Conservation (phyloP, 306 rosid species). For the Vachellia pachyceras region DNA sequence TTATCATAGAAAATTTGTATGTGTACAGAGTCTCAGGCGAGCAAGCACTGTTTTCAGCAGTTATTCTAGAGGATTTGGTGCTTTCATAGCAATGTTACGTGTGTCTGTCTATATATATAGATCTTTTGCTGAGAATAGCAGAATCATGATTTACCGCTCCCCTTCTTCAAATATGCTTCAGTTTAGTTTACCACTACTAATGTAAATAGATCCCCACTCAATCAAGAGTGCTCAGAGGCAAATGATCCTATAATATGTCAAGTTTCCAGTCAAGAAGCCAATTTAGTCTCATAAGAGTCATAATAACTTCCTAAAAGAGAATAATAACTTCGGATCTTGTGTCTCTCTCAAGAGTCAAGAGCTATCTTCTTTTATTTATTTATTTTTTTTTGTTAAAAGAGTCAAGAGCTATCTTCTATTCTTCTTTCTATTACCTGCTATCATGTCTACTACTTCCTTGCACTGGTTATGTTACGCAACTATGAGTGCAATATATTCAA, state of each 20-base stretch:
- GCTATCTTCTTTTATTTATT: too few species aligned
- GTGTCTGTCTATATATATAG: not conserved
- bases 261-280: not conserved
- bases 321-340: not conserved
- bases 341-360: not conserved
- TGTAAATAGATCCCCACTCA: not conserved
- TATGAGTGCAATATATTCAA: not conserved
- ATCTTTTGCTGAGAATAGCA: not conserved
- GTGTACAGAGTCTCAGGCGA: not conserved
- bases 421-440: not conserved
- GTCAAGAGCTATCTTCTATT: not conserved
- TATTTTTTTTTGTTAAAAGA: too few species aligned
- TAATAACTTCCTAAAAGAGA: not conserved
- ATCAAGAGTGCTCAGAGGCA: not conserved
- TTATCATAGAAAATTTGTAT: not conserved
- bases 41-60: not conserved
- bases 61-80: not conserved
- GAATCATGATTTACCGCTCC: not conserved
- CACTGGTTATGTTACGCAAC: not conserved
- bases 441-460: not conserved
- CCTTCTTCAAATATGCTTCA: not conserved
- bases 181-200: not conserved
- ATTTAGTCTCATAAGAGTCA: not conserved
- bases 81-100: not conserved
- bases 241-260: not conserved